phyloP scores from a whole-genome alignment of 129 eudicot genomes.

The Artemisia argyi region DNA sequence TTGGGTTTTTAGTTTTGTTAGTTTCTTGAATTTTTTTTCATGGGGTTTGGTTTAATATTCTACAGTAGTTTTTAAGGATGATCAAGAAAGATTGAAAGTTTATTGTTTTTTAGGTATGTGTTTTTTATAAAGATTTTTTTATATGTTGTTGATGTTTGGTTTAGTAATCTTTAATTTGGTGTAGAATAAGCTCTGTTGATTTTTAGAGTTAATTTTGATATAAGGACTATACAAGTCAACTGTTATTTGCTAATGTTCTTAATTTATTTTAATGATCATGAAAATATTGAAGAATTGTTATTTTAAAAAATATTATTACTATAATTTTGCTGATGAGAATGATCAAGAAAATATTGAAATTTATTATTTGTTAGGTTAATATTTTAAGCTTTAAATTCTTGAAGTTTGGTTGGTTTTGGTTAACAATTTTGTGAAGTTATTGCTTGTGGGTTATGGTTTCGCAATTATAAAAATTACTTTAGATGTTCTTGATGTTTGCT shows the following conservation, averaged over 20 bases:
- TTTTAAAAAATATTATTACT: no score
- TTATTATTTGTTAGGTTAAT: background rate
- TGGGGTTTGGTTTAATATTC: slow-evolving; percentile 8
- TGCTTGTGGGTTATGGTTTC: background rate
- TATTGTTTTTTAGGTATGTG: slow-evolving; percentile 4
- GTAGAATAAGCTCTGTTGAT: slow-evolving; percentile 18
- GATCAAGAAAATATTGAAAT: background rate
- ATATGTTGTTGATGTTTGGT: slow-evolving; percentile 18
- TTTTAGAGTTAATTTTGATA: slow-evolving; percentile 6
- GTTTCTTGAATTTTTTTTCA: background rate
- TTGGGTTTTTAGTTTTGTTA: background rate
- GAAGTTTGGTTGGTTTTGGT: no score
- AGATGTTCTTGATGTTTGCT: slow-evolving; percentile 18
- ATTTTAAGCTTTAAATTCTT: background rate
- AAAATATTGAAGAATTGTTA: no score
- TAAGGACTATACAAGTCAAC: background rate
- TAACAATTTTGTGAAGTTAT: slow-evolving; percentile 6
- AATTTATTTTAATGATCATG: no score
- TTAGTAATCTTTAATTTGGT: slow-evolving; percentile 11
- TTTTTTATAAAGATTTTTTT: background rate
- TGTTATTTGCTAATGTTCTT: background rate
- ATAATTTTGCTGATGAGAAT: background rate
- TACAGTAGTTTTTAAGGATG: slow-evolving; percentile 2
- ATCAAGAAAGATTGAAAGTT: background rate
- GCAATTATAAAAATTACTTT: background rate